These are phyloP conservation scores for Cyberlindnera meyerae DNA, from an alignment of 805 yeast genomes.

Conservation along the genomic window DNA sequence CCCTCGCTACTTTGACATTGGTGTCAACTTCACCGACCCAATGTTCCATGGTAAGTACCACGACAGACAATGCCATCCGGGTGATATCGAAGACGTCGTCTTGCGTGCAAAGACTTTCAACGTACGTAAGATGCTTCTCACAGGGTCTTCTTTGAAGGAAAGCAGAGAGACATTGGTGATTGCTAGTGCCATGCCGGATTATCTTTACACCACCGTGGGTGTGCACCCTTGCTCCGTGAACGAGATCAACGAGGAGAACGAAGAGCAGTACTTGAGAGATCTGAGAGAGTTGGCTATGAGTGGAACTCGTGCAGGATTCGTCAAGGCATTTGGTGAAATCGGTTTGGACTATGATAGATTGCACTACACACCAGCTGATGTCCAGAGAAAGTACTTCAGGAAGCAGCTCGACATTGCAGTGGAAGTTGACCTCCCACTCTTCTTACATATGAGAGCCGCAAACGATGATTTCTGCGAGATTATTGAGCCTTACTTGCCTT, in stretches of 20 bases:
- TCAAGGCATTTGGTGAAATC: slow-evolving; percentile 89
- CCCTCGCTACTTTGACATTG: slow-evolving; percentile 38
- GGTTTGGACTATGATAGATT: slow-evolving; percentile 94
- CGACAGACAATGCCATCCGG: slow-evolving; percentile 59
- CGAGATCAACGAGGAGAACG: slow-evolving; percentile 37
- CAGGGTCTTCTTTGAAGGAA: slow-evolving; percentile 76
- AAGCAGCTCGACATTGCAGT: slow-evolving; percentile 66
- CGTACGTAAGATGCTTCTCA: slow-evolving; percentile 68
- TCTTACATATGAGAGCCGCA: slow-evolving; percentile 86
- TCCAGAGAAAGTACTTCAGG: slow-evolving; percentile 64
- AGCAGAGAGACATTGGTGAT: slow-evolving; percentile 56
- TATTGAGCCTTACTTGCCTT: slow-evolving; percentile 48
- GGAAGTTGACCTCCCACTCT: slow-evolving; percentile 65
- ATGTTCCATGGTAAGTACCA: slow-evolving; percentile 84
- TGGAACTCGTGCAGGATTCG: slow-evolving; percentile 46
- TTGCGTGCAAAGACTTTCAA: slow-evolving; percentile 59
- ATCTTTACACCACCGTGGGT: slow-evolving; percentile 71
- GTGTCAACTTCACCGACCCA: slow-evolving; percentile 78
- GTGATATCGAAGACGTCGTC: slow-evolving; percentile 63
- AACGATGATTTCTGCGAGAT: slow-evolving; percentile 70
- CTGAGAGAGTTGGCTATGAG: slow-evolving; percentile 45
- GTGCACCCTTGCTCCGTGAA: slow-evolving; percentile 90
- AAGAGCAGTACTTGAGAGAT: slow-evolving; percentile 38
- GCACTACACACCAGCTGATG: slow-evolving; percentile 62
- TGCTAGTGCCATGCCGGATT: slow-evolving; percentile 32